Percentiles rank a stretch among this genome's conserved stretches.
Conservation (phyloP, 495 filamentous ascomycete genomes). For the Beverwykella pulmonaria region DNA sequence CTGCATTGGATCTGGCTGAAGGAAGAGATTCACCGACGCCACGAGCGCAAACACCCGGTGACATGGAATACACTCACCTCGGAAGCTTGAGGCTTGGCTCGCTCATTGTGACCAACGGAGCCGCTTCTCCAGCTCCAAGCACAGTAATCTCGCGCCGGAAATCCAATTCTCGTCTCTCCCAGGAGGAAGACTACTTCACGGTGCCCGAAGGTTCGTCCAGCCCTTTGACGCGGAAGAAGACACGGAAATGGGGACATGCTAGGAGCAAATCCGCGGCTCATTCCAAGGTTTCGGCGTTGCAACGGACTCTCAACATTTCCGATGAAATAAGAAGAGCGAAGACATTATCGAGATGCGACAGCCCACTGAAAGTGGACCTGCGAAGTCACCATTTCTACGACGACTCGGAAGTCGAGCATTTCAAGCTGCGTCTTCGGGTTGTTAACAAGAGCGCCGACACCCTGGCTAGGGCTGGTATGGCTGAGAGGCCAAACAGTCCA, state of each 20-base stretch:
- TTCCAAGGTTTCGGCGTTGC: slow-evolving; percentile 7
- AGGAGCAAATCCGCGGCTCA: slow-evolving; percentile 31
- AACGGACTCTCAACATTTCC: neutral
- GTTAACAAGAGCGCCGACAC: slow-evolving; percentile 31
- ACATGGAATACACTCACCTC: slow-evolving; percentile 42
- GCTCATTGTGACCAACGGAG: slow-evolving; percentile 46
- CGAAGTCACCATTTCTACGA: neutral
- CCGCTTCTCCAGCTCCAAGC: slow-evolving; percentile 46
- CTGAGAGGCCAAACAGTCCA: slow-evolving; percentile 32
- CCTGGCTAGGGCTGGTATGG: slow-evolving; percentile 33
- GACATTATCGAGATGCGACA: slow-evolving; percentile 10
- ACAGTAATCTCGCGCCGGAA: slow-evolving; percentile 6
- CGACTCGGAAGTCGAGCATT: neutral
- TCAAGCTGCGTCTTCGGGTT: slow-evolving; percentile 9
- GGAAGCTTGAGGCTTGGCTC: slow-evolving; percentile 45
- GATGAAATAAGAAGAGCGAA: slow-evolving; percentile 5
- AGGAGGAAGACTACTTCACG: slow-evolving; percentile 43
- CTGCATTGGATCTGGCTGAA: slow-evolving; percentile 39
- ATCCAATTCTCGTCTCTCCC: slow-evolving; percentile 9
- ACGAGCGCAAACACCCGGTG: slow-evolving; percentile 43
- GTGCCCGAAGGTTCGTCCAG: slow-evolving; percentile 28
- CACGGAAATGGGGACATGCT: neutral
- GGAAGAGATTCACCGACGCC: slow-evolving; percentile 23
- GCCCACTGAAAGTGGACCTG: slow-evolving; percentile 26
- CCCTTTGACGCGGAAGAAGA: slow-evolving; percentile 4